phyloP scores from a whole-genome alignment of 805 yeast species.

The Kuraishia cidri region DNA sequence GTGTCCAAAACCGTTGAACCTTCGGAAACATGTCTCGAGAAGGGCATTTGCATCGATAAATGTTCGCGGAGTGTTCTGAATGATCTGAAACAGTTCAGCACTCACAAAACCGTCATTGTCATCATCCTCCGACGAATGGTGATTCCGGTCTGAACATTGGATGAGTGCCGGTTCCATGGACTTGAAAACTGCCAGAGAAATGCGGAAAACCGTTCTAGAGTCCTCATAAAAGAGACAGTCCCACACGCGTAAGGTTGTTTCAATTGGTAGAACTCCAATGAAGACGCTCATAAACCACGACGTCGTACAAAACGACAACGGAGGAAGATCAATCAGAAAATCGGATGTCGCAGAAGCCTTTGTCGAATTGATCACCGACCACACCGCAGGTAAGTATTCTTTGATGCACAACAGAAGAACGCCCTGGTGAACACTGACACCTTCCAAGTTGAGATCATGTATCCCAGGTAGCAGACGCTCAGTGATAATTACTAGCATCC shows the following conservation, averaged over 20 bases:
- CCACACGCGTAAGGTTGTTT: constrained; percentile 85
- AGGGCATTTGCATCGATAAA: constrained; percentile 61
- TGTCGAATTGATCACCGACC: constrained; percentile 41
- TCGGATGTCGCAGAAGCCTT: constrained; percentile 25
- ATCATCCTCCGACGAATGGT: constrained; percentile 11
- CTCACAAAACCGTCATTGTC: constrained; percentile 16
- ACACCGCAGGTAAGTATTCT: constrained; percentile 76
- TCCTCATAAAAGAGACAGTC: constrained; percentile 93
- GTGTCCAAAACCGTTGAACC: constrained; percentile 62
- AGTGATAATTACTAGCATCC: constrained; percentile 93
- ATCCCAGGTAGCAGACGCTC: constrained; percentile 83
- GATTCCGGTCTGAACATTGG: constrained; percentile 40
- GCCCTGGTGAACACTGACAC: constrained; percentile 93
- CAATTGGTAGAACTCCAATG: constrained; percentile 84
- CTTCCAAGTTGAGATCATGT: constrained; percentile 84
- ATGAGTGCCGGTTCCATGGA: constrained; percentile 58
- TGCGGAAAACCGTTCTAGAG: constrained; percentile 75
- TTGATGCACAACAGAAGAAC: constrained; percentile 80
- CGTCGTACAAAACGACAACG: constrained; percentile 87
- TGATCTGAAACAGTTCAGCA: constrained; percentile 58
- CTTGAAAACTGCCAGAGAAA: constrained; percentile 73
- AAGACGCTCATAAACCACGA: constrained; percentile 98
- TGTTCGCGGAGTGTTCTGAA: constrained; percentile 75
- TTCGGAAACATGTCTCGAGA: constrained; percentile 69
- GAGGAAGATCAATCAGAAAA: constrained; percentile 73